Conservation (phyloP, 768 basidiomycete genomes). For the Mycena olivaceomarginata region DNA sequence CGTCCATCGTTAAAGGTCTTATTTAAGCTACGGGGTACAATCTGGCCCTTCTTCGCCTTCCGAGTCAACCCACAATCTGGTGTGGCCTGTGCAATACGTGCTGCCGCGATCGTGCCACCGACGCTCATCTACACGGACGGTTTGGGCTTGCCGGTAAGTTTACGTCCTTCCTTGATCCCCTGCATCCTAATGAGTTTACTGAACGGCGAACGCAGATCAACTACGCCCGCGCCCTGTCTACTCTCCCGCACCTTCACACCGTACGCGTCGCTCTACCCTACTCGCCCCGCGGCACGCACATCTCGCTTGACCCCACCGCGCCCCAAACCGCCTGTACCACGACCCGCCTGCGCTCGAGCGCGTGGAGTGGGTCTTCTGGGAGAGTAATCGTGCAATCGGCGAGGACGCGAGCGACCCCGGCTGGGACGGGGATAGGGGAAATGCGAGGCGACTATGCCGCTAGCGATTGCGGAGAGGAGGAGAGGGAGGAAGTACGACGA, state of each 20-base stretch:
- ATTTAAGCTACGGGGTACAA: conserved; percentile 57
- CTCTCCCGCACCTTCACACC: conserved; percentile 51
- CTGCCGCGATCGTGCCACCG: conserved; percentile 48
- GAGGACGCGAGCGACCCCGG: background rate
- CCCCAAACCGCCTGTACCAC: conserved; percentile 44
- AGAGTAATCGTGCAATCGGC: conserved; percentile 5
- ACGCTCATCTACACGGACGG: conserved; percentile 56
- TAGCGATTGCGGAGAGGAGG: too few relatives aligned
- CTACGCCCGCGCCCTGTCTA: conserved; percentile 53
- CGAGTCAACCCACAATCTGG: too few relatives aligned
- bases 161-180: background rate
- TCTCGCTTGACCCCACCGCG: conserved; percentile 38
- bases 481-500: too few relatives aligned
- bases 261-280: conserved; percentile 56
- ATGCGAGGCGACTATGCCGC: too few relatives aligned
- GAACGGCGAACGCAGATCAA: conserved; percentile 50
- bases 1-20: conserved; percentile 50
- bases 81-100: conserved; percentile 61
- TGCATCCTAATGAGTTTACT: background rate
- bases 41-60: too few relatives aligned
- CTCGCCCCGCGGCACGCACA: conserved; percentile 42
- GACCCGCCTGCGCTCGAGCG: conserved; percentile 52
- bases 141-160: conserved; percentile 56
- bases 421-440: too few relatives aligned
- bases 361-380: conserved; percentile 56